Conservation (phyloP, 73 alveolate genomes). For the Tetrahymena thermophila region DNA sequence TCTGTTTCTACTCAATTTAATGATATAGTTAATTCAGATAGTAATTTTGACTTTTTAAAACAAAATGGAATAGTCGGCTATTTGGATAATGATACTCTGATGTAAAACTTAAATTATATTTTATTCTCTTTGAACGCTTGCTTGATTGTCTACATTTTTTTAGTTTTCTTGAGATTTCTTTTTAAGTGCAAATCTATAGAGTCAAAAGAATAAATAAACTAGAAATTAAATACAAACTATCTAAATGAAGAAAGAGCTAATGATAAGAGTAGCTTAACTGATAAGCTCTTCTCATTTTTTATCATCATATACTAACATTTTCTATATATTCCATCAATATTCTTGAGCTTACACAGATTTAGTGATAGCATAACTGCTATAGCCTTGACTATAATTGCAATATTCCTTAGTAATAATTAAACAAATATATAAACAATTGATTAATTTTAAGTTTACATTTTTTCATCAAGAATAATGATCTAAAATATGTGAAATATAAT, state of each 20-base stretch:
- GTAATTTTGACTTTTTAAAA: background rate
- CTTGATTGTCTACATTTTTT: no score
- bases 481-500: no score
- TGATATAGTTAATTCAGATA: background rate
- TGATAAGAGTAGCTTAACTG: background rate
- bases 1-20: background rate
- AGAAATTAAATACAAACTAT: background rate
- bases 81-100: background rate
- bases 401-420: background rate
- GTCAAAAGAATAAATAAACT: no score
- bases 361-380: background rate
- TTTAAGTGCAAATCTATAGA: no score
- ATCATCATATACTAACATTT: no score
- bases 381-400: background rate
- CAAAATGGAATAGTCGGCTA: background rate
- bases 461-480: no score
- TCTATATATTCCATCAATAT: background rate
- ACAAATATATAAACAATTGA: no score
- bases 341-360: background rate
- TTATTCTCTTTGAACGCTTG: background rate
- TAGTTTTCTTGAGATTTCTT: background rate
- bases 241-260: background rate
- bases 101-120: background rate
- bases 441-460: no score
- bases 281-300: background rate